A percentile compares a stretch with the other conserved stretches of the same genome.
Evolutionary conservation across 164 flowering plant genomes (phyloP).

Genomic region (Taxillus chinensis): DNA sequence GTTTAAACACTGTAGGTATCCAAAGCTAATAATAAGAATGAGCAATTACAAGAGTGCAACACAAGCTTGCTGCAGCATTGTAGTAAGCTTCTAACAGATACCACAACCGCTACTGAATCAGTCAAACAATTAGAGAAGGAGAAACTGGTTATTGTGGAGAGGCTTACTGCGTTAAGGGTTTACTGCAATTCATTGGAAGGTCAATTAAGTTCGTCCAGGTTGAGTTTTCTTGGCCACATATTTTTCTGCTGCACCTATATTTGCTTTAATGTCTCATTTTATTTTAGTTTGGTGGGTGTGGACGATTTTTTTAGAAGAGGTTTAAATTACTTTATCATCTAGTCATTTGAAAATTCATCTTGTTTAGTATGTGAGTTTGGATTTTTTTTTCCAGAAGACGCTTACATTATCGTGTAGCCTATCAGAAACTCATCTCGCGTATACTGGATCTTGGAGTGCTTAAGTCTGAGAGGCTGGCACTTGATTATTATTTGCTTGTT

Average conservation of each 20-base stretch:
- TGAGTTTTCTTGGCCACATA: slow-evolving; percentile 17
- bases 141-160: slow-evolving; percentile 32
- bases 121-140: slow-evolving; percentile 28
- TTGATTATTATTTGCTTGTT: too few relatives aligned
- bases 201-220: slow-evolving; percentile 24
- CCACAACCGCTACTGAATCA: slow-evolving; percentile 21
- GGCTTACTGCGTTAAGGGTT: slow-evolving; percentile 30
- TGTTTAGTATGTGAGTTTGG: too few relatives aligned
- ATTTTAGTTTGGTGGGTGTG: too few relatives aligned
- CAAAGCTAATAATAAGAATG: slow-evolving; percentile 24
- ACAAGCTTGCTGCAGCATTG: slow-evolving; percentile 33
- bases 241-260: neutral
- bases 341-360: too few relatives aligned
- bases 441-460: too few relatives aligned
- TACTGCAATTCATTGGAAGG: slow-evolving; percentile 31
- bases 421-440: too few relatives aligned
- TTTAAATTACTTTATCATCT: too few relatives aligned
- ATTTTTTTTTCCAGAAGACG: too few relatives aligned
- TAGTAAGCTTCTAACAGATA: slow-evolving; percentile 29
- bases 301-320: too few relatives aligned
- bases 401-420: too few relatives aligned
- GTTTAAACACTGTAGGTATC: slow-evolving; percentile 20
- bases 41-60: slow-evolving; percentile 34
- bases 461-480: too few relatives aligned
- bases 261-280: too few relatives aligned